Base-by-base conservation (phyloP, 1,284 basidiomycete genomes). In the Sporisorium exsertum region DNA sequence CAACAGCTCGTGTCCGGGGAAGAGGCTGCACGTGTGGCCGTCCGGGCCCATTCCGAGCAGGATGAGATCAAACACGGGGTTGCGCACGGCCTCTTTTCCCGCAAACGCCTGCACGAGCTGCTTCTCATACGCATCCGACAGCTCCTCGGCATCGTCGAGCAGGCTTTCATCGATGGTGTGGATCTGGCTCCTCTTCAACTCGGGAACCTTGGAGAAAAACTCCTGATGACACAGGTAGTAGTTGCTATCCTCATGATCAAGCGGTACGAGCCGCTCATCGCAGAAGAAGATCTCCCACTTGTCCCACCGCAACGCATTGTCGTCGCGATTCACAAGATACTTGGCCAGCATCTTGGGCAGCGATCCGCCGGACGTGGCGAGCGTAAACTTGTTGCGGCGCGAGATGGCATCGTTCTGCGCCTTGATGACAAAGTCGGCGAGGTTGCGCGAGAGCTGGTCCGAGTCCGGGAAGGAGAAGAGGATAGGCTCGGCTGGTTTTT, bases 251-350 rank as follows among this genome's bases (percentile, higher is more conserved):
- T 91, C 89, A 84, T 97, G 89, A 87, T 95, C 91, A 81, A 98
- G 91, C 0, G 95, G 94, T 15, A 99, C 97, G 63, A 92, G 91
- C 61, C 97, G 93, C 88, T 99, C 97, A 86, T 99, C 97, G 58
- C 92, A 94, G 86, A 98, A 99, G 88, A 93, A 99, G 81, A 99
- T 91, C 81, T 98, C 94, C 95, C 95, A 99, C 86, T 94, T 94
- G 86, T 95, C 92, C 95, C 97, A 99, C 86, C 93, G 93, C 16
- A 95, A 90, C 50, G 80, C 83, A 55, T 90, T 89, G 46, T 91
- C 88, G 22, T 64, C 65, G 77, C 93, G 89, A 62, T 87, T 89
- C 70, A 95, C 89, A 76, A 98, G 78, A 90, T 55, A 89, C 90
- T 75, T 87, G 87, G 86, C 86, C 73, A 99, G 90, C 86, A 93